Evolutionary conservation across 2,329 filamentous ascomycete genomes (phyloP).

Genomic region (Ophiostoma sp.): DNA sequence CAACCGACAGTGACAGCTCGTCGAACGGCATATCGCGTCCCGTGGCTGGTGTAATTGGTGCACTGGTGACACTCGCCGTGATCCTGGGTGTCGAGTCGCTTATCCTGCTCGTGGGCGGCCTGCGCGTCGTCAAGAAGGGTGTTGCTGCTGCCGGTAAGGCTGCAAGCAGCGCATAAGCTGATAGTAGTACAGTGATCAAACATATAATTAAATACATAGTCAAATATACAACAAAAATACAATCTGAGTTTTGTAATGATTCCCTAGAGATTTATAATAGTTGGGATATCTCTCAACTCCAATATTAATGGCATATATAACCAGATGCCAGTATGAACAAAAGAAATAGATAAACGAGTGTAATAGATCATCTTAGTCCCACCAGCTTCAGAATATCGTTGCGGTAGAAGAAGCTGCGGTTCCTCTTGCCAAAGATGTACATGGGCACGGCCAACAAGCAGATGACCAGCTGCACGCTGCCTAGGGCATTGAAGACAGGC

Average conservation of each 20-base stretch:
- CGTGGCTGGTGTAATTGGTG: constrained; percentile 78
- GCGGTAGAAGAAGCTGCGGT: constrained; percentile 68
- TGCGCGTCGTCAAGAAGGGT: constrained; percentile 45
- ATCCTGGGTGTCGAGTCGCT: constrained; percentile 43
- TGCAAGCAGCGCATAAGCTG: constrained; percentile 10
- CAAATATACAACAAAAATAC: not conserved
- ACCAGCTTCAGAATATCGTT: constrained; percentile 60
- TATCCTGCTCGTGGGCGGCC: constrained; percentile 40
- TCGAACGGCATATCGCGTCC: constrained; percentile 54
- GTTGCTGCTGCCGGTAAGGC: constrained; percentile 23
- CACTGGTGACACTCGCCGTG: constrained; percentile 55
- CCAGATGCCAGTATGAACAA: not conserved
- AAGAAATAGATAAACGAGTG: constrained; percentile 31
- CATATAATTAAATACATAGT: not conserved
- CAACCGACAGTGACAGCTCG: constrained; percentile 26
- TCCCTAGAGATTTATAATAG: not conserved
- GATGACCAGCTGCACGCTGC: constrained; percentile 69
- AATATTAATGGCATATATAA: not conserved
- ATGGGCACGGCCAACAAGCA: constrained; percentile 70
- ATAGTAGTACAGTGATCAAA: not conserved
- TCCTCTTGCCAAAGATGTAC: constrained; percentile 72
- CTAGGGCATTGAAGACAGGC: constrained; percentile 60
- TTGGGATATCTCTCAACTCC: constrained; percentile 4
- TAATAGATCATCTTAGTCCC: not conserved
- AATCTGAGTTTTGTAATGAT: not conserved